Base-by-base conservation (phyloP, 768 basidiomycete species). In the Mycena metata region DNA sequence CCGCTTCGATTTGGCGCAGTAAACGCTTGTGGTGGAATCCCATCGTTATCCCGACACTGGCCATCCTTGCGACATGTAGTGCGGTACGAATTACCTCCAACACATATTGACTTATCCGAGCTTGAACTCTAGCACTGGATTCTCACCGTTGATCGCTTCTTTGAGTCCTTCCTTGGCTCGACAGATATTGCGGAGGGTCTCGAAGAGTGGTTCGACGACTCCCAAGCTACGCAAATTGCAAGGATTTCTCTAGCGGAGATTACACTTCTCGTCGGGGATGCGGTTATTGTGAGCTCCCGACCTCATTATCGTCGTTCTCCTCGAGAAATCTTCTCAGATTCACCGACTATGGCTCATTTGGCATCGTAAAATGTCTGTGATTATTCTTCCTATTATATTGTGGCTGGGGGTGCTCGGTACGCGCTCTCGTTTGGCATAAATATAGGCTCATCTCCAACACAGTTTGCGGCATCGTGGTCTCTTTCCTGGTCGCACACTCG, bases 61-160 rank as follows among this genome's bases (percentile, higher is more conserved):
- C 49, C 4, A 50, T 50, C 24, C 30, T 50, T 17, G 49, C 17
- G 17, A 26, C 24, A 23, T 50, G 49, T 30, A 50, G 24, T 26
- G 49, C 17, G 49, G 49, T 50, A 50, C 19, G 49, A n/a, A n/a
- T n/a, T n/a, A n/a, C n/a, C n/a, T n/a, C n/a, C n/a, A 19, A 16
- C 9, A 43, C 49, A 50, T n/a, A n/a, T n/a, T 15, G 24, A 26
- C 24, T 30, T 12, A 30, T 26, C 24, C 49, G 49, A 50, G 49
- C 15, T 50, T 26, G 24, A 50, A 30, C 49, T 15, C 21, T 50
- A 50, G 49, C 51, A 52, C 21, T 52, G 51, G 51, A 52, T n/a
- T 11, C 5, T 52, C 33, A 36, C 33, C 33, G 33, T 52, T 35
- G 15, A 12, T 35, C 33, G 33, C 9, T 52, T 52, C 51, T 52